These are phyloP conservation scores for Helicocarpus griseus DNA, from an alignment of 2,329 filamentous ascomycete species.

Conservation along the genomic window DNA sequence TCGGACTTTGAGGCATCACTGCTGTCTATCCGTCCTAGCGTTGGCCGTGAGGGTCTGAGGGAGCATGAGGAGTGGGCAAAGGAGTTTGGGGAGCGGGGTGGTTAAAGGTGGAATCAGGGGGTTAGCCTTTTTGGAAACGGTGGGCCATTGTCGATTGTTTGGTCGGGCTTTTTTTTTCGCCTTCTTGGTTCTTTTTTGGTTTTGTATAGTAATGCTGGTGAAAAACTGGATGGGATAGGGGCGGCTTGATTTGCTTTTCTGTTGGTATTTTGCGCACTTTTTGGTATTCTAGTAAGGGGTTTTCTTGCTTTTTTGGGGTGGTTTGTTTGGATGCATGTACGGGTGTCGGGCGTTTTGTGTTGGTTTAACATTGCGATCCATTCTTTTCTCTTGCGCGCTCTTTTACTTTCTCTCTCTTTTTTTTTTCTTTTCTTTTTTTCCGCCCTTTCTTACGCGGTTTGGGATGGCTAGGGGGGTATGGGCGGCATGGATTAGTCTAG, in stretches of 20 bases:
- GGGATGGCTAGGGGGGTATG: too few relatives aligned
- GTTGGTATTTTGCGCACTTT: background rate
- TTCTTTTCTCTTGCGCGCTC: background rate
- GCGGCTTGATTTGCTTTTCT: background rate
- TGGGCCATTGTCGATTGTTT: too few relatives aligned
- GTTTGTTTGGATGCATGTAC: background rate
- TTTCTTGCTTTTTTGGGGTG: too few relatives aligned
- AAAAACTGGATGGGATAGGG: background rate
- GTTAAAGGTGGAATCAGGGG: slow-evolving; percentile 34
- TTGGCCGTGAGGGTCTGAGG: slow-evolving; percentile 73
- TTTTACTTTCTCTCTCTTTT: background rate
- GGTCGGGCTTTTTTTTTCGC: background rate
- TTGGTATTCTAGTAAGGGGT: background rate
- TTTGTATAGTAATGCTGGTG: background rate
- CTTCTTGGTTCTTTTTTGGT: background rate
- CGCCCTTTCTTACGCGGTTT: background rate
- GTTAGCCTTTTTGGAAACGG: too few relatives aligned
- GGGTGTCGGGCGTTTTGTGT: background rate
- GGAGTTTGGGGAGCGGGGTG: slow-evolving; percentile 86
- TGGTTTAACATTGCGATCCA: background rate
- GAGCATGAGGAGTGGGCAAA: slow-evolving; percentile 90
- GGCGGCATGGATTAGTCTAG: too few relatives aligned
- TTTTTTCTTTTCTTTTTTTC: background rate
- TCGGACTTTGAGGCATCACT: slow-evolving; percentile 78
- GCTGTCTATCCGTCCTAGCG: slow-evolving; percentile 76